Evolutionary conservation across 2,329 filamentous ascomycete species (phyloP).

Genomic region (Pestalotiopsis sp.): DNA sequence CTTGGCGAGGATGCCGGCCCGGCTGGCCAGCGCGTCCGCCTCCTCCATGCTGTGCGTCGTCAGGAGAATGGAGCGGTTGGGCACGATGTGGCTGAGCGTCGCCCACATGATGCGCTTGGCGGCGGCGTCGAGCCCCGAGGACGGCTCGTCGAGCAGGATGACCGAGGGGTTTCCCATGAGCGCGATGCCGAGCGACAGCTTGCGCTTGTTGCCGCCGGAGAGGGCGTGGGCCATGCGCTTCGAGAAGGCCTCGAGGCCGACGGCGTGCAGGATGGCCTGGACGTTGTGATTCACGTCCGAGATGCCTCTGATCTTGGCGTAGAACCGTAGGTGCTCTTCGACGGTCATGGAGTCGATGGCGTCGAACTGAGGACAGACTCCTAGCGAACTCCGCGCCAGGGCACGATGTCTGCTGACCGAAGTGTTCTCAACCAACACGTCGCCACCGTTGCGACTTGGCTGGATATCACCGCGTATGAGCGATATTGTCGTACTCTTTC

Average conservation of each 20-base stretch:
- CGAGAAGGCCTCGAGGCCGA: conserved; percentile 73
- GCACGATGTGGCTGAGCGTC: conserved; percentile 73
- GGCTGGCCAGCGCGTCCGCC: conserved; percentile 81
- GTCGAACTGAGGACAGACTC: conserved; percentile 89
- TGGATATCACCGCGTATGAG: conserved; percentile 87
- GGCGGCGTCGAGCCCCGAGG: conserved; percentile 85
- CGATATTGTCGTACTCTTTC: conserved; percentile 88
- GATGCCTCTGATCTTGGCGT: conserved; percentile 82
- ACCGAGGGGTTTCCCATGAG: conserved; percentile 91
- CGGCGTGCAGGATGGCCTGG: conserved; percentile 74
- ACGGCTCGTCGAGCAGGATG: conserved; percentile 86
- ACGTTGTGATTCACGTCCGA: conserved; percentile 78
- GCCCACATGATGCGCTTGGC: conserved; percentile 94
- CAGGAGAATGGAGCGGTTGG: conserved; percentile 80
- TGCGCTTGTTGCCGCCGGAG: conserved; percentile 92
- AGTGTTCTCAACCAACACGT: conserved; percentile 78
- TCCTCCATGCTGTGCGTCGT: conserved; percentile 97
- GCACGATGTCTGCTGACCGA: conserved; percentile 75
- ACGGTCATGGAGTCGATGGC: conserved; percentile 93
- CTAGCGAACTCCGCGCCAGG: conserved; percentile 73
- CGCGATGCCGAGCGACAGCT: conserved; percentile 85
- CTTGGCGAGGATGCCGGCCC: conserved; percentile 83
- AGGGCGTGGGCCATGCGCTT: conserved; percentile 77
- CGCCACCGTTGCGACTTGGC: conserved; percentile 70
- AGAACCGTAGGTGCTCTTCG: conserved; percentile 83